Evolutionary conservation across 2,329 filamentous ascomycete species (phyloP).

Genomic region (Pseudodiploospora longispora): DNA sequence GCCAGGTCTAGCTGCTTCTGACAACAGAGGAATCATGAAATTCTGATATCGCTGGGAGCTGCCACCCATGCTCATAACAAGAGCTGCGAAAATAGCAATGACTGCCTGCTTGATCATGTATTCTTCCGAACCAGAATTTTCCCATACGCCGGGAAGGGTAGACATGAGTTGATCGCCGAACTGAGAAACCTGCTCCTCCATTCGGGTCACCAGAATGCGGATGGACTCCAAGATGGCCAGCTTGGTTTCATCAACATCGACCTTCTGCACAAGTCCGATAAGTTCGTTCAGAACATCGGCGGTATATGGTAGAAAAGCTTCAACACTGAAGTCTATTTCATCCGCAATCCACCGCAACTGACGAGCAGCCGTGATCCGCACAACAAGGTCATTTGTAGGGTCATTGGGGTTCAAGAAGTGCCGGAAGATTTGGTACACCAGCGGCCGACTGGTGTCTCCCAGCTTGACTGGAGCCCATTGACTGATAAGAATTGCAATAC

Average conservation of each 20-base stretch:
- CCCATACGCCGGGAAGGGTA: conserved; percentile 76
- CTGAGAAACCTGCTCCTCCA: conserved; percentile 63
- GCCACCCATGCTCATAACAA: conserved; percentile 78
- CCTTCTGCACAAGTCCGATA: conserved; percentile 69
- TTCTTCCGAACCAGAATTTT: conserved; percentile 68
- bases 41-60: conserved; percentile 71
- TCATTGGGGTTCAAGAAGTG: conserved; percentile 76
- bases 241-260: conserved; percentile 80
- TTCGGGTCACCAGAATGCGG: conserved; percentile 67
- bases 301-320: conserved; percentile 70
- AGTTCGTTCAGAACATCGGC: conserved; percentile 64
- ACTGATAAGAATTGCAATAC: conserved; percentile 80
- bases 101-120: conserved; percentile 93
- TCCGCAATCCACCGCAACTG: conserved; percentile 75
- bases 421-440: conserved; percentile 83
- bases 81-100: conserved; percentile 71
- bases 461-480: conserved; percentile 83
- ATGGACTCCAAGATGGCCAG: conserved; percentile 85
- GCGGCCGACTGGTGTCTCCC: conserved; percentile 55
- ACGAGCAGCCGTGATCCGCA: conserved; percentile 81
- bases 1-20: conserved; percentile 66
- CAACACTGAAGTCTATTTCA: conserved; percentile 71
- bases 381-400: conserved; percentile 78
- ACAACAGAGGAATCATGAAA: conserved; percentile 74
- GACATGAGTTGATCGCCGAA: conserved; percentile 76